These are phyloP conservation scores for Glarea lozoyensis DNA, from an alignment of 495 filamentous ascomycete genomes.

Conservation along the genomic window DNA sequence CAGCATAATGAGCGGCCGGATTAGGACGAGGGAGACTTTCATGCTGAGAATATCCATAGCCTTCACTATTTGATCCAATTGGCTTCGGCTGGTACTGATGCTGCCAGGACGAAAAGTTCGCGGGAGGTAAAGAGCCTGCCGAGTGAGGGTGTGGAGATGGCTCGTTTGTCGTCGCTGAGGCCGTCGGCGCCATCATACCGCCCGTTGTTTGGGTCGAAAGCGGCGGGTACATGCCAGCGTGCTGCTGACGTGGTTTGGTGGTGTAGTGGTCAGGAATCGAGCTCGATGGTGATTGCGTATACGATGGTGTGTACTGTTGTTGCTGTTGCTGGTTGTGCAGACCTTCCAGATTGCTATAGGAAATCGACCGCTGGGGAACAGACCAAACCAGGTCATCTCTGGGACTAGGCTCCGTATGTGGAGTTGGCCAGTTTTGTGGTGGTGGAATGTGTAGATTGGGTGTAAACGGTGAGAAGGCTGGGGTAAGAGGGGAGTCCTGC, in stretches of 20 bases:
- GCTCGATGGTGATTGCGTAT: conserved; percentile 5
- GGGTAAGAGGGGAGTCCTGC: conserved; percentile 22
- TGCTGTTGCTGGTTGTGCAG: conserved; percentile 16
- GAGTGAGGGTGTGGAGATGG: conserved; percentile 11
- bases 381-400: conserved; percentile 22
- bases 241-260: conserved; percentile 15
- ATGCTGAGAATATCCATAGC: conserved; percentile 13
- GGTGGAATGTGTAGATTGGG: conserved; percentile 16
- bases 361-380: conserved; percentile 21
- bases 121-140: conserved; percentile 12
- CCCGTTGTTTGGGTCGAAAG: conserved; percentile 11
- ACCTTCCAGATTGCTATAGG: conserved; percentile 21
- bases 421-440: conserved; percentile 18
- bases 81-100: conserved; percentile 20
- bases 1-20: neutral
- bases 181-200: conserved; percentile 1
- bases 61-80: conserved; percentile 5
- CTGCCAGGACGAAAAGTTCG: conserved; percentile 15
- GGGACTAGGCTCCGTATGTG: conserved; percentile 13
- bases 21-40: conserved; percentile 7
- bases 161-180: conserved; percentile 4
- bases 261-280: conserved; percentile 12
- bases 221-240: conserved; percentile 19
- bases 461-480: conserved; percentile 21
- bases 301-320: conserved; percentile 14